Base-by-base conservation (phyloP, 306 rosid genomes). In the Inga oerstediana region DNA sequence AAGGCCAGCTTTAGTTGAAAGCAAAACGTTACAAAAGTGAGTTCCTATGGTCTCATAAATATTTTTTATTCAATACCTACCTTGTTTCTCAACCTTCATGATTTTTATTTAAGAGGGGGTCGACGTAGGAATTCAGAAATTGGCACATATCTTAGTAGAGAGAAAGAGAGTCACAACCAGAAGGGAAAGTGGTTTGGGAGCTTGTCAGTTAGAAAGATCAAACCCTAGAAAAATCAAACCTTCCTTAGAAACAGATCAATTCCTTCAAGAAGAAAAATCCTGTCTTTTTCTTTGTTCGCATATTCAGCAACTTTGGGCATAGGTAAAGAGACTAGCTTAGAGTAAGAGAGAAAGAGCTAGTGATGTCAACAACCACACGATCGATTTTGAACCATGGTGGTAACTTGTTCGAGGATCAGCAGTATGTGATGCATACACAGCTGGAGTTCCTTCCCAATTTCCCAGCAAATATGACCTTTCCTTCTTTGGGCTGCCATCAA, bases 401-500 rank as follows among this genome's bases (percentile, higher is more conserved):
- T 15, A 84, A 78, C 27, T 84, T 94, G 79, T 90, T 86, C 16
- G 97, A 93, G 67, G 93, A 59, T 59, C 66, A 88, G 72, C 89
- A 91, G 39, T 94, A 88, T 81, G 65, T 84, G 78, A 79, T 85
- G 70, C 62, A 87, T 58, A 45, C 86, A 11, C 89, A 90, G 80
- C 83, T 90, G 97, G 97, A 91, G 3, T 97, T 89, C 82, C 79
- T 92, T 86, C 79, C 86, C 83, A 84, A 92, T 76, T 90, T 90
- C 72, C 86, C 96, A 77, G 69, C 92, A 83, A 91, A 89, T 81
- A 39, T 89, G 82, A 68, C 72, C 79, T 87, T 88, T 30, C 87
- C 93, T 72, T 78, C 95, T 59, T 70, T 93, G 79, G 92, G 85
- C 32, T 87, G 90, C 69, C 81, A 84, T 54, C 97, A 90, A 76